Conservation (phyloP, 768 basidiomycete species). For the Pisolithus marmoratus region DNA sequence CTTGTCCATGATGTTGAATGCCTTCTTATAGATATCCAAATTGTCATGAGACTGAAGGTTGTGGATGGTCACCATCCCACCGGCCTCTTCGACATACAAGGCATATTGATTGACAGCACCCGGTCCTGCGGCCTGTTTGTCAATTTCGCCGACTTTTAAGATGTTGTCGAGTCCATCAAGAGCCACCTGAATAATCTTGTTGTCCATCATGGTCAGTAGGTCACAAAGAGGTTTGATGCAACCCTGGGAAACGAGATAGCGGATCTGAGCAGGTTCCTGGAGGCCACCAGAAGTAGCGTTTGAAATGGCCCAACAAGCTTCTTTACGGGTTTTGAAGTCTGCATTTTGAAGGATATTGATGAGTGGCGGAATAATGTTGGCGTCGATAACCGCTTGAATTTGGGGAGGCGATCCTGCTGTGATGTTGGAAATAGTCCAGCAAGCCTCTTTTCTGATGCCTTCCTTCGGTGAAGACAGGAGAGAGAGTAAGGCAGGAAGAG, state of each 20-base stretch:
- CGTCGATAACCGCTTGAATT: constrained; percentile 96
- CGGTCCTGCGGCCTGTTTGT: constrained; percentile 77
- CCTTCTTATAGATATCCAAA: constrained; percentile 99
- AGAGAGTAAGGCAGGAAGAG: constrained; percentile 89
- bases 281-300: constrained; percentile 98
- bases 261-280: constrained; percentile 93
- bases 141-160: constrained; percentile 93
- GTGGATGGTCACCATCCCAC: constrained; percentile 98
- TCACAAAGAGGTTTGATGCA: constrained; percentile 99
- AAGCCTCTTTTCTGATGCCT: constrained; percentile 98
- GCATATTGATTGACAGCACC: constrained; percentile 92
- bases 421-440: constrained; percentile 99
- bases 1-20: constrained; percentile 97
- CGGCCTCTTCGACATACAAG: constrained; percentile 92
- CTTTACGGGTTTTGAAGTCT: constrained; percentile 99
- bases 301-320: constrained; percentile 99
- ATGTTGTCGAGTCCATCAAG: constrained; percentile 98
- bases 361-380: constrained; percentile 95
- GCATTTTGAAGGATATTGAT: constrained; percentile 97
- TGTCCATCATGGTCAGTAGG: constrained; percentile 95
- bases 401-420: constrained; percentile 96
- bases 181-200: constrained; percentile 99
- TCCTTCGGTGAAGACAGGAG: constrained; percentile 96
- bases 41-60: constrained; percentile 99
- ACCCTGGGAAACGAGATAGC: constrained; percentile 95